Evolutionary conservation across 495 filamentous ascomycete genomes (phyloP).

Genomic region (Delitschia confertaspora): DNA sequence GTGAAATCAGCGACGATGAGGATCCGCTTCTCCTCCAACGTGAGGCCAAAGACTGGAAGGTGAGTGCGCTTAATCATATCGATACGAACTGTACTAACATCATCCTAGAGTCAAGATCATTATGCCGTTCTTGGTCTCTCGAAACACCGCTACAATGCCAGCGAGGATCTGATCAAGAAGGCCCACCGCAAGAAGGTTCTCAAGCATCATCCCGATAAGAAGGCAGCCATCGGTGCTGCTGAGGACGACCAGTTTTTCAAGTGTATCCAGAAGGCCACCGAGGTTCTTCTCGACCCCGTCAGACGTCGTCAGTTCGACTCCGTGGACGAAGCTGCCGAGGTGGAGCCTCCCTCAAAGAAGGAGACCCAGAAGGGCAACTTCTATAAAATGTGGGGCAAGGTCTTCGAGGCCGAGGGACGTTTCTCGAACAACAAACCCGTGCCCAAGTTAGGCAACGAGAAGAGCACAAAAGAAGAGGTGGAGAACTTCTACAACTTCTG

Average conservation of each 20-base stretch:
- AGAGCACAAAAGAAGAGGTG: conserved; percentile 77
- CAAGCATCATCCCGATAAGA: conserved; percentile 97
- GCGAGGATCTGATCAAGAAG: conserved; percentile 95
- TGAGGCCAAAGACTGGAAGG: conserved; percentile 99
- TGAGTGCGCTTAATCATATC: conserved; percentile 29
- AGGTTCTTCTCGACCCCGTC: conserved; percentile 81
- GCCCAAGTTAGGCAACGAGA: conserved; percentile 74
- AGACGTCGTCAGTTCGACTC: conserved; percentile 95
- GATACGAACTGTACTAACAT: not conserved
- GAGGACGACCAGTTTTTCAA: conserved; percentile 99
- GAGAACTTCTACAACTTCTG: conserved; percentile 98
- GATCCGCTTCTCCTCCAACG: conserved; percentile 81
- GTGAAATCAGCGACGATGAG: conserved; percentile 86
- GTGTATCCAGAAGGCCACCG: conserved; percentile 97
- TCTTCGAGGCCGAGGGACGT: conserved; percentile 82
- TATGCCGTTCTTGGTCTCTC: conserved; percentile 91
- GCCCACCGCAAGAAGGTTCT: conserved; percentile 99
- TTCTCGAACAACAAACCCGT: conserved; percentile 89
- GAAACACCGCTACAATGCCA: conserved; percentile 84
- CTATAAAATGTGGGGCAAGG: conserved; percentile 83
- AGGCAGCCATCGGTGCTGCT: conserved; percentile 73
- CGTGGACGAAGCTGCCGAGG: conserved; percentile 85
- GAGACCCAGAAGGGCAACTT: conserved; percentile 72
- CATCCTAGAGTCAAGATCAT: conserved; percentile 77
- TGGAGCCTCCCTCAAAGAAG: conserved; percentile 89